Percentiles rank a stretch among this genome's conserved stretches.
These are phyloP conservation scores for Zygnema circumcarinatum DNA, from an alignment of 139 green algal genomes.

Conservation along the genomic window DNA sequence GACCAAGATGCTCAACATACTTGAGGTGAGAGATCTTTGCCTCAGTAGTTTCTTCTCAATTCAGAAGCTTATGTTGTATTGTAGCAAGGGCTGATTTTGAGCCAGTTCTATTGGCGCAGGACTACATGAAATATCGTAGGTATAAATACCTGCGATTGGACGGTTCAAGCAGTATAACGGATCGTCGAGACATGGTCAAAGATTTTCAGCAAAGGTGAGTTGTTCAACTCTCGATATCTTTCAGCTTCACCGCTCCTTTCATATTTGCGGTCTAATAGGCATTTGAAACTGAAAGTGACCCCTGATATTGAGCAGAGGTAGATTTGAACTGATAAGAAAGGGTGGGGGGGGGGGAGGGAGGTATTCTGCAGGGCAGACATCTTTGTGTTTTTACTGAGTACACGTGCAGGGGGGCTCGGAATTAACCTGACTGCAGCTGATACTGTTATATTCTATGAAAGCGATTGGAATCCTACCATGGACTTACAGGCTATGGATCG, in stretches of 20 bases:
- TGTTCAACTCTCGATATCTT: background rate
- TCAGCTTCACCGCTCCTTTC: background rate
- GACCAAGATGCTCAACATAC: conserved; percentile 78
- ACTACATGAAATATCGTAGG: conserved; percentile 70
- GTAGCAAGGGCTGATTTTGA: background rate
- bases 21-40: conserved; percentile 43
- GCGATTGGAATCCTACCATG: conserved; percentile 66
- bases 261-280: no score
- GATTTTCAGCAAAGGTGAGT: conserved; percentile 65
- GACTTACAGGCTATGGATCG: conserved; percentile 66
- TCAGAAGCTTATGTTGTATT: background rate
- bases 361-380: conserved; percentile 64
- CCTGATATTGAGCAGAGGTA: no score
- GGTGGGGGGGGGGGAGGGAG: no score
- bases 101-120: conserved; percentile 30
- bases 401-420: conserved; percentile 64
- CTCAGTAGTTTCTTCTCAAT: background rate
- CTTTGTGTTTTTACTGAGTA: conserved; percentile 67
- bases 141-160: conserved; percentile 75
- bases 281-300: no score
- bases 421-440: conserved; percentile 68
- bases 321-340: no score
- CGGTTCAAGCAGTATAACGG: conserved; percentile 69
- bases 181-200: conserved; percentile 69
- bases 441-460: conserved; percentile 71